Conservation (phyloP, 371 early-diverging fungal species). For the Chytridium lagenaria region DNA sequence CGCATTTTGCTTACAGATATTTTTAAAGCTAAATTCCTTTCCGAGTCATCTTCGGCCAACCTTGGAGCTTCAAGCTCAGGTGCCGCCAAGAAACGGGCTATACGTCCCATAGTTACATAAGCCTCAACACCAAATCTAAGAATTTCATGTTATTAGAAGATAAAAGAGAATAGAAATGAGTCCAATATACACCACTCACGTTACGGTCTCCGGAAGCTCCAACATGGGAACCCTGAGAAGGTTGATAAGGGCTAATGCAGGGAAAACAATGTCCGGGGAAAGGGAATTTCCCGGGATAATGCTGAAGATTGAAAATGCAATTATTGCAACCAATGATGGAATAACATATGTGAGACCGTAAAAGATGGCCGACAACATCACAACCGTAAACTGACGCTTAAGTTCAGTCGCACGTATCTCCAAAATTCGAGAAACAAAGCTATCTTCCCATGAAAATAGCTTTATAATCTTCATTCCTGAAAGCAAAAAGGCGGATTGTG, state of each 20-base stretch:
- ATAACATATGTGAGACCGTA: conserved; percentile 22
- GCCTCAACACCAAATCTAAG: neutral
- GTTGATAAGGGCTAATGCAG: conserved; percentile 26
- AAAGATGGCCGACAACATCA: conserved; percentile 45
- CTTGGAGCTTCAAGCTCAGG: neutral
- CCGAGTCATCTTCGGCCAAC: too few relatives aligned
- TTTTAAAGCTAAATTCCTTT: too few relatives aligned
- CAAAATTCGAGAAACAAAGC: conserved; percentile 42
- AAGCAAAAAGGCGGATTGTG: too few relatives aligned
- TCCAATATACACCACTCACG: too few relatives aligned
- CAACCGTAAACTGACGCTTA: conserved; percentile 33
- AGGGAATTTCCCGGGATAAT: conserved; percentile 18
- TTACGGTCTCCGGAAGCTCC: neutral
- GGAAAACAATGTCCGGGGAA: conserved; percentile 27
- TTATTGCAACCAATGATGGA: conserved; percentile 14
- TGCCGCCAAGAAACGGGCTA: neutral
- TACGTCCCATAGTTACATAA: neutral
- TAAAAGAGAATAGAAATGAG: too few relatives aligned
- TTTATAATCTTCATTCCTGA: conserved; percentile 47
- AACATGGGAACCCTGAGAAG: conserved; percentile 23
- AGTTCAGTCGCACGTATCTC: conserved; percentile 47
- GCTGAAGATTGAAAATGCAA: conserved; percentile 6
- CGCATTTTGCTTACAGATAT: too few relatives aligned
- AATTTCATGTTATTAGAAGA: too few relatives aligned
- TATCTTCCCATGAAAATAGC: conserved; percentile 57